A percentile compares a stretch with the other conserved stretches of the same genome.
These are phyloP conservation scores for Mortierella sp. DNA, from an alignment of 371 early-diverging fungal genomes.

Conservation along the genomic window DNA sequence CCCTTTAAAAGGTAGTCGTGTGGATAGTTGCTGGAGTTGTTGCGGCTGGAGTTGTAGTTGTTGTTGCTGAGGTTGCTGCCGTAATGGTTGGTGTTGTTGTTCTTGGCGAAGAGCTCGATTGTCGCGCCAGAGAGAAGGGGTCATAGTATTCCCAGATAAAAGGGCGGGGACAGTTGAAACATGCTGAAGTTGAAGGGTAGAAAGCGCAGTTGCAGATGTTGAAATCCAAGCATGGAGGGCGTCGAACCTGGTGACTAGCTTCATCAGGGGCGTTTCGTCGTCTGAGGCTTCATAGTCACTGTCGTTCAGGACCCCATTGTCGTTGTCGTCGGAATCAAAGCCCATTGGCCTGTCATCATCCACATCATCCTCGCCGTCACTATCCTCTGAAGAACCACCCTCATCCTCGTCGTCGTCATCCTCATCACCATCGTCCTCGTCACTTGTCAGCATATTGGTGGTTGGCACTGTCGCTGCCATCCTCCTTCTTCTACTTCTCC, in stretches of 20 bases:
- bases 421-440: slow-evolving; percentile 10
- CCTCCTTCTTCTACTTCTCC: not conserved
- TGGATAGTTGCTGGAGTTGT: not conserved
- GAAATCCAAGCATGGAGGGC: slow-evolving; percentile 26
- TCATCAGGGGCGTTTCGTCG: slow-evolving; percentile 48
- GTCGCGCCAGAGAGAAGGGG: not conserved
- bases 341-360: not conserved
- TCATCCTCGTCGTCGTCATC: slow-evolving; percentile 8
- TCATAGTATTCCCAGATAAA: not conserved
- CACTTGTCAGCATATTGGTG: not conserved
- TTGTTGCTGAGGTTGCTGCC: not conserved
- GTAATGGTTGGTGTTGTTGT: not conserved
- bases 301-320: slow-evolving; percentile 2
- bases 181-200: not conserved
- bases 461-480: not conserved
- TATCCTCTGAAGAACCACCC: not conserved
- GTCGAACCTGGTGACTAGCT: slow-evolving; percentile 34
- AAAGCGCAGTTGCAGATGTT: not conserved
- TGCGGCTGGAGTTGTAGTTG: not conserved
- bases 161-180: not conserved
- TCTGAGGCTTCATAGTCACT: slow-evolving; percentile 42
- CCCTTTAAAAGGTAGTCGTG: not conserved
- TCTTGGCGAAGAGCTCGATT: not conserved
- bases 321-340: not conserved
- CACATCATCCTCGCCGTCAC: slow-evolving; percentile 11